These are phyloP conservation scores for Saturnispora besseyi DNA, from an alignment of 805 yeast species.

Conservation along the genomic window DNA sequence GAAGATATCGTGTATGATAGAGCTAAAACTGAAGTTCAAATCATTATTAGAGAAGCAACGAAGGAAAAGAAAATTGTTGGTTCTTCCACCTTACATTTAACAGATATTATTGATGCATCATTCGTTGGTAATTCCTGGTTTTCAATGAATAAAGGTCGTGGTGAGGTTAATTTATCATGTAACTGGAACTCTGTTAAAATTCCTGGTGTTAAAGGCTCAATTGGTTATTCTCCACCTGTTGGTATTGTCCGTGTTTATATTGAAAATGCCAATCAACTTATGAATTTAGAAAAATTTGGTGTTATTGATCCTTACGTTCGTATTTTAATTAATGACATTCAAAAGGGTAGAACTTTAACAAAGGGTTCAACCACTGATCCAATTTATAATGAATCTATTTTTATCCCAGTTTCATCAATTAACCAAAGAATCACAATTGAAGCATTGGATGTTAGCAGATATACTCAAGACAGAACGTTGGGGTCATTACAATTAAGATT, in stretches of 20 bases:
- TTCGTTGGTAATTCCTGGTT: conserved; percentile 75
- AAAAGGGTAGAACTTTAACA: conserved; percentile 69
- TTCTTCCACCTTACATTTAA: conserved; percentile 46
- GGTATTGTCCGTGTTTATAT: conserved; percentile 78
- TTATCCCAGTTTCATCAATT: conserved; percentile 73
- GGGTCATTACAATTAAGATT: conserved; percentile 73
- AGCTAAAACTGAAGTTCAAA: conserved; percentile 57
- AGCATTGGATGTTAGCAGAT: conserved; percentile 83
- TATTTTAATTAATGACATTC: conserved; percentile 65
- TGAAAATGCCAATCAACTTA: conserved; percentile 61
- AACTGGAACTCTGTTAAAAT: conserved; percentile 83
- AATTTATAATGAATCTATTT: conserved; percentile 74
- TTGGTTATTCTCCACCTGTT: conserved; percentile 88
- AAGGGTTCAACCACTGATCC: conserved; percentile 65
- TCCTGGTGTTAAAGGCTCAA: conserved; percentile 54
- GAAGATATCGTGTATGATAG: conserved; percentile 63
- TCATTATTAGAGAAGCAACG: conserved; percentile 57
- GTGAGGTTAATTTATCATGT: conserved; percentile 62
- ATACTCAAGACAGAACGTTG: conserved; percentile 73
- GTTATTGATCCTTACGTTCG: conserved; percentile 88
- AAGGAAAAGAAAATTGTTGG: conserved; percentile 49
- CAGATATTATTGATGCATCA: conserved; percentile 65
- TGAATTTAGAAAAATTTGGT: conserved; percentile 83
- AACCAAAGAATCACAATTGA: conserved; percentile 78
- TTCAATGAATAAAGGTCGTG: conserved; percentile 57